These are phyloP conservation scores for Pythium biforme DNA, from an alignment of 352 stramenopile species.

Conservation along the genomic window DNA sequence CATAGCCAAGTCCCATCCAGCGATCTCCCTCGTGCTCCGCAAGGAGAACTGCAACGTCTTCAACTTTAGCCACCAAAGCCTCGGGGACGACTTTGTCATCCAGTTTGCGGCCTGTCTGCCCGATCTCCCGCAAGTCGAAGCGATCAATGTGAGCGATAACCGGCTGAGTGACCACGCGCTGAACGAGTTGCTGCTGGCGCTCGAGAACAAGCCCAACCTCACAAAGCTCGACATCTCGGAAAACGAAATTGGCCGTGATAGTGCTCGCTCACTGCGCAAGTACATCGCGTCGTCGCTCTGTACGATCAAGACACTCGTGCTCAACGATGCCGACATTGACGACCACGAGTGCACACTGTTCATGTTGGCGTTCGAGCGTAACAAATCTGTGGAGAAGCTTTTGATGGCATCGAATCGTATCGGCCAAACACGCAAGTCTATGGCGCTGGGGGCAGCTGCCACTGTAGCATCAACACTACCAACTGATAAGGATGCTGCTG, in stretches of 20 bases:
- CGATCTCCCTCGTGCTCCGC: slow-evolving; percentile 45
- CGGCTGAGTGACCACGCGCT: slow-evolving; percentile 51
- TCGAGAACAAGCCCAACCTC: slow-evolving; percentile 71
- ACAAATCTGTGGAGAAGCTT: slow-evolving; percentile 68
- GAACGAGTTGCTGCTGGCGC: slow-evolving; percentile 44
- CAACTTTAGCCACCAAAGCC: slow-evolving; percentile 62
- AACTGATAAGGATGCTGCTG: slow-evolving; percentile 39
- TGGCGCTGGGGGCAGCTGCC: slow-evolving; percentile 15
- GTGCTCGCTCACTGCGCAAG: slow-evolving; percentile 42
- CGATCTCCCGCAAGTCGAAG: slow-evolving; percentile 60
- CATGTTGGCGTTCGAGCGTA: slow-evolving; percentile 68
- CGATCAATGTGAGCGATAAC: slow-evolving; percentile 66
- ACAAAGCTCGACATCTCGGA: slow-evolving; percentile 59
- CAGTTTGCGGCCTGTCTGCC: slow-evolving; percentile 60
- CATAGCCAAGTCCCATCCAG: slow-evolving; percentile 42
- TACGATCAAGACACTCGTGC: slow-evolving; percentile 47
- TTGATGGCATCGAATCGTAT: slow-evolving; percentile 72
- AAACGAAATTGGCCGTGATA: slow-evolving; percentile 51
- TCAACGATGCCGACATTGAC: slow-evolving; percentile 59
- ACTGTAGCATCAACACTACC: slow-evolving; percentile 5
- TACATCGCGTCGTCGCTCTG: slow-evolving; percentile 68
- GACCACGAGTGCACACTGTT: slow-evolving; percentile 69
- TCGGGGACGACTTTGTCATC: slow-evolving; percentile 59
- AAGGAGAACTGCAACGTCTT: slow-evolving; percentile 44
- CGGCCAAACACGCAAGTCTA: slow-evolving; percentile 41